Evolutionary conservation across 179 eudicot genomes (phyloP).

Genomic region (Silene coronaria): DNA sequence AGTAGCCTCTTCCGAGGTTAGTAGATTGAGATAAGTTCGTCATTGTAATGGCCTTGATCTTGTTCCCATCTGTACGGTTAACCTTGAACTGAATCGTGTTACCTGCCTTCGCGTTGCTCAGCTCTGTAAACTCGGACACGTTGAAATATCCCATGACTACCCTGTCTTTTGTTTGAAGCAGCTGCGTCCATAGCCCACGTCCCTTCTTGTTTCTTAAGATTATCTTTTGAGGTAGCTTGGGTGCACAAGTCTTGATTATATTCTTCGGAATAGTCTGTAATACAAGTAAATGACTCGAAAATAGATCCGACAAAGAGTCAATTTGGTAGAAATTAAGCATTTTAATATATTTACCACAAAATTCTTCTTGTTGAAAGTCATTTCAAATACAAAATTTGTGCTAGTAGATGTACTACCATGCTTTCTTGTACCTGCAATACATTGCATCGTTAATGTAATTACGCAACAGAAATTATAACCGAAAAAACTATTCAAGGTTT

Average conservation of each 20-base stretch:
- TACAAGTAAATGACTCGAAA: not conserved
- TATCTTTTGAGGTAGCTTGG: not conserved
- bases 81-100: not conserved
- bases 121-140: too few relatives aligned
- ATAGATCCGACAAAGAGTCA: too few relatives aligned
- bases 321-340: not conserved
- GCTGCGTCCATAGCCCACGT: not conserved
- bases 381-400: not conserved
- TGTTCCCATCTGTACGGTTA: not conserved
- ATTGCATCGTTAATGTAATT: not conserved
- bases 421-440: not conserved
- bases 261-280: not conserved
- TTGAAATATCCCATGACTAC: not conserved
- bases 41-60: not conserved
- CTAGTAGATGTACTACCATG: not conserved
- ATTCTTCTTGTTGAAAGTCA: not conserved
- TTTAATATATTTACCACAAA: not conserved
- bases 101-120: not conserved
- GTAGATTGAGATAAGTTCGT: not conserved
- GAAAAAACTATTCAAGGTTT: too few relatives aligned
- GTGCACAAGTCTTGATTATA: not conserved
- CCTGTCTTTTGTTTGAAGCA: not conserved
- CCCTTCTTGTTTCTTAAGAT: not conserved
- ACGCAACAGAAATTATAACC: too few relatives aligned
- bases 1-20: not conserved